Percentiles rank a stretch among this genome's conserved stretches.
Conservation (phyloP, 768 basidiomycete genomes). For the Kwoniella sp. region DNA sequence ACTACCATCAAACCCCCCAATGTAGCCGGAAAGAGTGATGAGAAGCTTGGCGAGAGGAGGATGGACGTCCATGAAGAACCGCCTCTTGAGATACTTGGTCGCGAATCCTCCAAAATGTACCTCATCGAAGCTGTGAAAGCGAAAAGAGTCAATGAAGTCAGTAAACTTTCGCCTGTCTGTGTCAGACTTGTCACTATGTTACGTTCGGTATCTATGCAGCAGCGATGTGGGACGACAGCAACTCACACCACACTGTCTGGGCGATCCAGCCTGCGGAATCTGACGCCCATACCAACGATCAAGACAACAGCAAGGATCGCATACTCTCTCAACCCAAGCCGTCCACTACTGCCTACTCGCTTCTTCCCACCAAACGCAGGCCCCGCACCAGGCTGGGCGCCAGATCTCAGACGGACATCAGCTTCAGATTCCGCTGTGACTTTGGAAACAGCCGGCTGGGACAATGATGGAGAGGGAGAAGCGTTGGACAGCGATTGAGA, state of each 20-base stretch:
- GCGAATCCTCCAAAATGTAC: constrained; percentile 99
- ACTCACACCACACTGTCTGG: constrained; percentile 92
- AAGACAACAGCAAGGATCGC: constrained; percentile 29
- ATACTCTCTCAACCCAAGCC: constrained; percentile 44
- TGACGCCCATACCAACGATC: constrained; percentile 74
- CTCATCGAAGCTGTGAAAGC: constrained; percentile 79
- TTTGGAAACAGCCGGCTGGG: constrained; percentile 5
- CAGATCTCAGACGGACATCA: constrained; percentile 31
- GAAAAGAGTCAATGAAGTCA: not conserved
- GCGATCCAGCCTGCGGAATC: constrained; percentile 79
- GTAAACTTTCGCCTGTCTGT: not conserved
- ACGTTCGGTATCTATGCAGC: not conserved
- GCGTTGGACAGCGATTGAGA: constrained; percentile 1
- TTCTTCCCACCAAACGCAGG: constrained; percentile 33
- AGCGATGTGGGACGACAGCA: too few species aligned
- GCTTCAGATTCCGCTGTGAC: constrained; percentile 37
- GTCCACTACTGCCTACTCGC: constrained; percentile 16
- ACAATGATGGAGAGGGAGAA: constrained; percentile 3
- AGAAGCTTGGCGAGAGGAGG: constrained; percentile 94
- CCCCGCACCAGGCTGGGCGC: not conserved
- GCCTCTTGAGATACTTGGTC: constrained; percentile 84
- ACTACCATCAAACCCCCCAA: constrained; percentile 84
- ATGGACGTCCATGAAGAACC: constrained; percentile 79
- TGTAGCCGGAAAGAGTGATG: constrained; percentile 84
- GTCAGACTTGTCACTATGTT: not conserved